Evolutionary conservation across 768 basidiomycete species (phyloP).

Genomic region (Vararia minispora): DNA sequence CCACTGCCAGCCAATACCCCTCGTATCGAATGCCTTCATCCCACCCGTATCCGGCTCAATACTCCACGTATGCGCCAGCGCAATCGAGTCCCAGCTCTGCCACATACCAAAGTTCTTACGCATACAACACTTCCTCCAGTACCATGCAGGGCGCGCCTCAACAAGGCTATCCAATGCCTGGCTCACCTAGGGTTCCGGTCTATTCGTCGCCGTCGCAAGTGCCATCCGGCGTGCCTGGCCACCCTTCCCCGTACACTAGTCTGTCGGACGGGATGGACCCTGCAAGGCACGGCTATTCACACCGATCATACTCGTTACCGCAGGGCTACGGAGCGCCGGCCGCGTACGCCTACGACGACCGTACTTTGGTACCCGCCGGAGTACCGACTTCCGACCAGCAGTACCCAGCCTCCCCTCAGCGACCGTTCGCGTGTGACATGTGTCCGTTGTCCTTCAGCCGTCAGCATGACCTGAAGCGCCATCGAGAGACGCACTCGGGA

Average conservation of each 20-base stretch:
- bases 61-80: slow-evolving; percentile 4
- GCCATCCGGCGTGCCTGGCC: too few species aligned
- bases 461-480: slow-evolving; percentile 77
- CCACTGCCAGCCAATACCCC: slow-evolving; percentile 8
- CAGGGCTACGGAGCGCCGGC: slow-evolving; percentile 1
- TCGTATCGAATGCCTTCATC: too few species aligned
- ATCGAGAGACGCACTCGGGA: slow-evolving; percentile 76
- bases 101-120: too few species aligned
- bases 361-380: slow-evolving; percentile 15
- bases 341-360: slow-evolving; percentile 5
- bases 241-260: slow-evolving; percentile 7
- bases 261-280: slow-evolving; percentile 2
- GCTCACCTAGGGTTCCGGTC: too few species aligned
- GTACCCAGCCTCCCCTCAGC: slow-evolving; percentile 27
- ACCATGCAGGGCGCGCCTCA: too few species aligned
- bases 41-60: too few species aligned
- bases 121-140: too few species aligned
- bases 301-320: slow-evolving; percentile 10
- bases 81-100: too few species aligned
- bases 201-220: too few species aligned
- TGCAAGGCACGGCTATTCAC: slow-evolving; percentile 5
- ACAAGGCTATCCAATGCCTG: too few species aligned
- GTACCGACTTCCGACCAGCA: slow-evolving; percentile 17
- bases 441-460: slow-evolving; percentile 79
- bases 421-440: slow-evolving; percentile 32